These are phyloP conservation scores for Botryotinia narcissicola DNA, from an alignment of 2,329 filamentous ascomycete species.

Conservation along the genomic window DNA sequence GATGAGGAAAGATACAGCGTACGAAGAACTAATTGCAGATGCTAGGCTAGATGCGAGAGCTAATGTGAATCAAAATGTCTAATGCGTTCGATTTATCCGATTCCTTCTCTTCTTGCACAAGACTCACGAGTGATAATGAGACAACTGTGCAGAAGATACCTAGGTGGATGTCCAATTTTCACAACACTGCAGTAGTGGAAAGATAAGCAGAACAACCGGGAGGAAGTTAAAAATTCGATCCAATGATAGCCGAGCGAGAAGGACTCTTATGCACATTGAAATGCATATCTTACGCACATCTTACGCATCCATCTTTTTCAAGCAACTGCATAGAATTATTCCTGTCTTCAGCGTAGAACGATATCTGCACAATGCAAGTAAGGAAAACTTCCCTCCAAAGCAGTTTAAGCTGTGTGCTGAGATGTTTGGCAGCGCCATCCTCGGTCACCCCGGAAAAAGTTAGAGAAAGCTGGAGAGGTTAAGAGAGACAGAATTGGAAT, in stretches of 20 bases:
- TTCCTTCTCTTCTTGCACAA: not conserved
- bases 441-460: slow-evolving; percentile 9
- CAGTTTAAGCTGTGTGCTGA: not conserved
- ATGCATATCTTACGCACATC: not conserved
- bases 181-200: not conserved
- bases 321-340: slow-evolving; percentile 5
- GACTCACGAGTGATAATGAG: not conserved
- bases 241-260: slow-evolving; percentile 1
- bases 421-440: slow-evolving; percentile 6
- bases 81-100: not conserved
- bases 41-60: not conserved
- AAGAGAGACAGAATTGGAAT: not conserved
- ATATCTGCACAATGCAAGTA: slow-evolving; percentile 12
- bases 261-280: not conserved
- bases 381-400: not conserved
- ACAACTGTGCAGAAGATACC: not conserved
- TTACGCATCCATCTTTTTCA: not conserved
- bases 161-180: not conserved
- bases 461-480: slow-evolving; percentile 1
- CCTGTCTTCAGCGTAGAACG: slow-evolving; percentile 1
- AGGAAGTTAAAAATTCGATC: not conserved
- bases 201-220: not conserved
- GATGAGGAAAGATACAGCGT: not conserved
- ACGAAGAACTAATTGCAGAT: not conserved
- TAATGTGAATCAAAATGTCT: slow-evolving; percentile 1